Conservation (phyloP, 2,329 filamentous ascomycete species). For the Blastomyces gilchristii region DNA sequence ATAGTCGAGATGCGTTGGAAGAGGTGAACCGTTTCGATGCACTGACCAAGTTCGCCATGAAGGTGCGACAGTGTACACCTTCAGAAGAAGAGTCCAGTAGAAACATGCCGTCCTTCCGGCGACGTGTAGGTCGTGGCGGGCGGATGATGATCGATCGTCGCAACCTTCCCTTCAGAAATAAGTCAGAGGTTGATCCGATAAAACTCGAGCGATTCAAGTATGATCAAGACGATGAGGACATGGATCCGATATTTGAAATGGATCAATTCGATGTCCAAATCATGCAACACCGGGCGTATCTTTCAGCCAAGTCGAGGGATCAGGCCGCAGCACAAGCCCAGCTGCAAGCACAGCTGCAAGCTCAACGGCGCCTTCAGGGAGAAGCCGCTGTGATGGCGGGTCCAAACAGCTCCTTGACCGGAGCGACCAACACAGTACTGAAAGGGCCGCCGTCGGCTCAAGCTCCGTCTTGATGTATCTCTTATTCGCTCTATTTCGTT, state of each 20-base stretch:
- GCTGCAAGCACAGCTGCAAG: conserved; percentile 33
- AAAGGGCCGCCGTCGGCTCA: conserved; percentile 20
- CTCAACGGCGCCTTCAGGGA: conserved; percentile 29
- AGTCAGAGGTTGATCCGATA: conserved; percentile 38
- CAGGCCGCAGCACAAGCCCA: conserved; percentile 35
- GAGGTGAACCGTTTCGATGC: conserved; percentile 27
- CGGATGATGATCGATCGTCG: conserved; percentile 82
- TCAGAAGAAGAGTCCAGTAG: conserved; percentile 35
- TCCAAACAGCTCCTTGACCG: conserved; percentile 20
- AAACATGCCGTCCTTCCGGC: conserved; percentile 59
- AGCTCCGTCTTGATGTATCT: conserved; percentile 21
- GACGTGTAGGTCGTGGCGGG: conserved; percentile 73
- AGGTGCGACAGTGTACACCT: conserved; percentile 33
- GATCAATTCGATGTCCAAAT: conserved; percentile 55
- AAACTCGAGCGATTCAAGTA: conserved; percentile 71
- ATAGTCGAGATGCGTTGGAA: conserved; percentile 29
- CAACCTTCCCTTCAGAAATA: conserved; percentile 48
- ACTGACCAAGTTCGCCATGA: conserved; percentile 29
- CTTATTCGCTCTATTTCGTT: conserved; percentile 6
- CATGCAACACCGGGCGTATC: conserved; percentile 47
- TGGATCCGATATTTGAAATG: conserved; percentile 61
- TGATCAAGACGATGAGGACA: conserved; percentile 73
- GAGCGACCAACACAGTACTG: conserved; percentile 16
- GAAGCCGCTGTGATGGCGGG: conserved; percentile 21
- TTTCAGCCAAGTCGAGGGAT: conserved; percentile 35